phyloP scores from a whole-genome alignment of 306 rosid species.

The Purshia tridentata region DNA sequence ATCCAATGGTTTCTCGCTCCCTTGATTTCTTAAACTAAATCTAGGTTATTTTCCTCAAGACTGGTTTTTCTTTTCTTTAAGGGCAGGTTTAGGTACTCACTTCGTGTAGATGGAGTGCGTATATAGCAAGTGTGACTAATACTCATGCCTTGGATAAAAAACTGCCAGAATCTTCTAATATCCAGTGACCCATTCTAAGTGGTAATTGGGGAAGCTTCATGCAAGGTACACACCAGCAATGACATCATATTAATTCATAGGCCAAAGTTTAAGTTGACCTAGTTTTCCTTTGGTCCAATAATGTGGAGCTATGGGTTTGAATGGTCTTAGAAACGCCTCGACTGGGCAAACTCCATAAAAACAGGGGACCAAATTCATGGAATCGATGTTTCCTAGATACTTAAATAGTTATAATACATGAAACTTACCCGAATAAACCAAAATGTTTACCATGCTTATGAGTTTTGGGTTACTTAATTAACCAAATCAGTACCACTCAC shows the following conservation, averaged over 20 bases:
- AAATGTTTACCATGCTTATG: no score
- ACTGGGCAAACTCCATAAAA: slow-evolving; percentile 2
- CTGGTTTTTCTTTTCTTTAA: no score
- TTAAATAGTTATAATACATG: not conserved
- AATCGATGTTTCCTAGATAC: not conserved
- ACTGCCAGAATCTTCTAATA: no score
- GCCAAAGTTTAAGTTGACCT: not conserved
- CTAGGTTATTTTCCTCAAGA: no score
- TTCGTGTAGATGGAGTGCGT: no score
- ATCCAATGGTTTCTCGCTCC: no score
- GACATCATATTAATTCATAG: not conserved
- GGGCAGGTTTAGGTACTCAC: no score
- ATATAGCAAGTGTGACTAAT: no score
- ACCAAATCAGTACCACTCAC: not conserved
- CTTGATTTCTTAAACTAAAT: no score
- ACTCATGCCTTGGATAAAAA: no score
- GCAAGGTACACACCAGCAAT: not conserved
- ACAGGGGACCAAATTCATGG: slow-evolving; percentile 2
- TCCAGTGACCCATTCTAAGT: no score
- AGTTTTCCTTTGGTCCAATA: not conserved
- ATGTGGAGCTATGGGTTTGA: not conserved
- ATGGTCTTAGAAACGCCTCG: not conserved
- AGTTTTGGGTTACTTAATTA: not conserved
- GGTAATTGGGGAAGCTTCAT: not conserved
- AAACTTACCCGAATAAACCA: not conserved